A percentile compares a stretch with the other conserved stretches of the same genome.
phyloP scores from a whole-genome alignment of 805 yeast species.

The Cephaloascus albidus region DNA sequence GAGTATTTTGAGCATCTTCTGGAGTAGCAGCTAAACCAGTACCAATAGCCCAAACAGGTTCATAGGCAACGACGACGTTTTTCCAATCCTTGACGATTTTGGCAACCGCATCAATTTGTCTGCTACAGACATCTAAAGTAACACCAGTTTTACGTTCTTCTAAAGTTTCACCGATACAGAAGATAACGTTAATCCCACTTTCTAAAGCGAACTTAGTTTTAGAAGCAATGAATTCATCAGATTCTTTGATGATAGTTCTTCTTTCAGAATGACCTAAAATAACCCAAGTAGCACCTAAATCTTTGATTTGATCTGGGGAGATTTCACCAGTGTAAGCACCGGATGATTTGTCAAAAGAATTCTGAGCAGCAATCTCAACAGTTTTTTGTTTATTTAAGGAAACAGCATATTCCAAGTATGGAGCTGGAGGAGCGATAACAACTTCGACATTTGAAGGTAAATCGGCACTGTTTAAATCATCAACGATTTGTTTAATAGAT shows the following conservation, averaged over 20 bases:
- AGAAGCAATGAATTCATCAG: conserved; percentile 84
- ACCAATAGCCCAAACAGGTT: conserved; percentile 99
- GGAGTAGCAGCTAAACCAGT: conserved; percentile 99
- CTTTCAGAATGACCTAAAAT: conserved; percentile 98
- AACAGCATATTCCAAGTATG: conserved; percentile 76
- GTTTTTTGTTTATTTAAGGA: conserved; percentile 57
- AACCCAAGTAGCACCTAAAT: conserved; percentile 90
- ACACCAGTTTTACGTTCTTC: conserved; percentile 88
- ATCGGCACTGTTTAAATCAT: conserved; percentile 68
- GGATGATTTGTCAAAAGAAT: conserved; percentile 74
- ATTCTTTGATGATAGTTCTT: conserved; percentile 86
- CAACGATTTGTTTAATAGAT: conserved; percentile 77
- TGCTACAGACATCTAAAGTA: conserved; percentile 79
- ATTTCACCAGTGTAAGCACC: conserved; percentile 99
- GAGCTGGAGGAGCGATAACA: conserved; percentile 93
- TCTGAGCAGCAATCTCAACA: conserved; percentile 85
- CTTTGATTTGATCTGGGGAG: conserved; percentile 81
- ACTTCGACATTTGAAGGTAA: conserved; percentile 80
- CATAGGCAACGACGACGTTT: conserved; percentile 91
- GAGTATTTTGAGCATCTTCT: conserved; percentile 95
- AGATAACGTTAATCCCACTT: conserved; percentile 80
- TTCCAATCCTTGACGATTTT: conserved; percentile 82
- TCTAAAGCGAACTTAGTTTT: conserved; percentile 93
- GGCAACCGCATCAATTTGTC: conserved; percentile 85
- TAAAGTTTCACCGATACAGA: conserved; percentile 95